Conservation (phyloP, 768 basidiomycete species). For the Psilocybe cubensis region DNA sequence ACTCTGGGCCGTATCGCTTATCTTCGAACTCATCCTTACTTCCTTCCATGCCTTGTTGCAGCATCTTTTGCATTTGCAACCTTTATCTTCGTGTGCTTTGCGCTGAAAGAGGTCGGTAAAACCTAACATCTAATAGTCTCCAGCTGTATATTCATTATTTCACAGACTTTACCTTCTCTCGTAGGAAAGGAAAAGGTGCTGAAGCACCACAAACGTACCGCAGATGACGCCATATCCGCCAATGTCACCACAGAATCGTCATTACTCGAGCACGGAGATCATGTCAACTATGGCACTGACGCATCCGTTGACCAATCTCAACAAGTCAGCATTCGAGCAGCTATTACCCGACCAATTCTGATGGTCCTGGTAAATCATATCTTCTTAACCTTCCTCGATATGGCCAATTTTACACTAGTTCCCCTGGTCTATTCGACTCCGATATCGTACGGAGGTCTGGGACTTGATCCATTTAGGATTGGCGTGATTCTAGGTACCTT, state of each 20-base stretch:
- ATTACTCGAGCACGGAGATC: conserved; percentile 10
- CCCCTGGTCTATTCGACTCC: conserved; percentile 62
- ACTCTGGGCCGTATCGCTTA: conserved; percentile 48
- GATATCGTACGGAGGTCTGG: conserved; percentile 63
- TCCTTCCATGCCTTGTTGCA: conserved; percentile 48
- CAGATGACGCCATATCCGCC: background rate
- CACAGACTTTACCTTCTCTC: conserved; percentile 36
- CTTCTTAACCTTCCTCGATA: conserved; percentile 41
- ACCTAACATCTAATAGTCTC: too few relatives aligned
- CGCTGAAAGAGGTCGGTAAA: conserved; percentile 46
- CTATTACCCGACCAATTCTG: conserved; percentile 34
- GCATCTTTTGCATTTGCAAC: conserved; percentile 35
- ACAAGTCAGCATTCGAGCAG: conserved; percentile 24
- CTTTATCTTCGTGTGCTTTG: conserved; percentile 35
- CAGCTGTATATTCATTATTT: background rate
- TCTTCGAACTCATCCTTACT: conserved; percentile 43
- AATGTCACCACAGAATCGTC: conserved; percentile 2
- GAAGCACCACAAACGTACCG: background rate
- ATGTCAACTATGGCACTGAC: conserved; percentile 15
- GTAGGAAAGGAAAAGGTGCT: conserved; percentile 13
- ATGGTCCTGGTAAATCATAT: conserved; percentile 34
- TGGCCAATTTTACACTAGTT: conserved; percentile 37
- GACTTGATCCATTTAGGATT: conserved; percentile 63
- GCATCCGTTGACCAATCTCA: background rate
- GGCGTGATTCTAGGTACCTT: conserved; percentile 52